These are phyloP conservation scores for Colletotrichum phormii DNA, from an alignment of 2,329 filamentous ascomycete species.

Conservation along the genomic window DNA sequence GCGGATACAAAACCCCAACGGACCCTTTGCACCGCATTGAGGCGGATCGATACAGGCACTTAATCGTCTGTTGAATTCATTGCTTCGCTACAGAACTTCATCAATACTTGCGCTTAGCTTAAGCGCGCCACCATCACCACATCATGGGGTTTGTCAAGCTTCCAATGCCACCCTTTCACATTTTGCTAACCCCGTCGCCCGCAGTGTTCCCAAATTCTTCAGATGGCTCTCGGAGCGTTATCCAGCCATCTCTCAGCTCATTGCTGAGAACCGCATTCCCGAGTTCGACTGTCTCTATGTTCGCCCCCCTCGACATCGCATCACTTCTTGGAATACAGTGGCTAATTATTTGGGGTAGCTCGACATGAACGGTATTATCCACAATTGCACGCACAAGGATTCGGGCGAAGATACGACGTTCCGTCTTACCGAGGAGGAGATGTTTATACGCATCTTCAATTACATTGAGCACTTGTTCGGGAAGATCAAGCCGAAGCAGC, in stretches of 20 bases:
- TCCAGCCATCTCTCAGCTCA: constrained; percentile 97
- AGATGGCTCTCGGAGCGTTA: constrained; percentile 99
- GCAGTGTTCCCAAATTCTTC: constrained; percentile 88
- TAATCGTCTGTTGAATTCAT: neutral
- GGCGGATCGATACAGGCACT: constrained; percentile 3
- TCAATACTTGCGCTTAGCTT: constrained; percentile 20
- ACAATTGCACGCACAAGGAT: constrained; percentile 99
- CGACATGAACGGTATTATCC: constrained; percentile 99
- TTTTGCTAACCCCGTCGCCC: constrained; percentile 20
- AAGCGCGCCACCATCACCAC: constrained; percentile 31
- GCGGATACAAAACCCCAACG: neutral
- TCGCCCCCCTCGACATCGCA: constrained; percentile 46
- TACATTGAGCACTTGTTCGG: constrained; percentile 99
- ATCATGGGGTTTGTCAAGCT: constrained; percentile 45
- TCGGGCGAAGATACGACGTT: constrained; percentile 87
- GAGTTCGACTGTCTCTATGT: constrained; percentile 98
- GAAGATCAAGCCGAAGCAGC: constrained; percentile 97
- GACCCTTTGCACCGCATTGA: constrained; percentile 6
- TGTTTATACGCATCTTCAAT: constrained; percentile 99
- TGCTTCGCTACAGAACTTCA: constrained; percentile 1
- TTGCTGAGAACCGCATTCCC: constrained; percentile 97
- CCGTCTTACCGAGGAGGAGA: constrained; percentile 95
- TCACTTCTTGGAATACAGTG: constrained; percentile 46
- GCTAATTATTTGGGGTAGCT: constrained; percentile 60
- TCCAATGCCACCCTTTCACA: neutral